Evolutionary conservation across 1,139 yeast genomes (phyloP).

Genomic region (Saccharomyces hybrid): DNA sequence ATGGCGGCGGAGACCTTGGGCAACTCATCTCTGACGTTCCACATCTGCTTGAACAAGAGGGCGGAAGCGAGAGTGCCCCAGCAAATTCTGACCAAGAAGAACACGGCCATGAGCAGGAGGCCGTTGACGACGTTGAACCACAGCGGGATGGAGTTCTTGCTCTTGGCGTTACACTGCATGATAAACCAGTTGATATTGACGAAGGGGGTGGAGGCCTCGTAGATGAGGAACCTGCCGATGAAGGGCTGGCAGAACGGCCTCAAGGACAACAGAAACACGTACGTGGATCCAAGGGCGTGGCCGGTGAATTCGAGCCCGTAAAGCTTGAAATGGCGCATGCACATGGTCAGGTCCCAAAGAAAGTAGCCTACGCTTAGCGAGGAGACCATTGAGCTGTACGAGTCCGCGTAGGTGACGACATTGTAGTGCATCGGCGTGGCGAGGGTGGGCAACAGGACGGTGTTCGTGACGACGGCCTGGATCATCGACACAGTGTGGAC

Average conservation of each 20-base stretch:
- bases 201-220: conserved; percentile 91
- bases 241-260: conserved; percentile 75
- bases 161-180: conserved; percentile 48
- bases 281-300: conserved; percentile 53
- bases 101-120: conserved; percentile 53
- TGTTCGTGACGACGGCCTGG: conserved; percentile 58
- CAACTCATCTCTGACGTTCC: conserved; percentile 34
- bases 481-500: conserved; percentile 85
- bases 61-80: conserved; percentile 81
- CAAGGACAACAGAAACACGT: conserved; percentile 53
- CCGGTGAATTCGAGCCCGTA: conserved; percentile 79
- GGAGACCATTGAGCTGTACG: conserved; percentile 65
- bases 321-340: conserved; percentile 48
- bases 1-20: conserved; percentile 39
- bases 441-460: conserved; percentile 26
- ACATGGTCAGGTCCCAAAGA: conserved; percentile 76
- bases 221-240: conserved; percentile 74
- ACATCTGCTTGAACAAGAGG: conserved; percentile 30
- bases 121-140: conserved; percentile 62
- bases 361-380: conserved; percentile 79
- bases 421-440: conserved; percentile 18
- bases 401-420: conserved; percentile 44
- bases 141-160: conserved; percentile 38
- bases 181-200: conserved; percentile 91
- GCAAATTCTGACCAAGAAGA: conserved; percentile 68